These are phyloP conservation scores for Arachnomyces sp. DNA, from an alignment of 2,329 filamentous ascomycete genomes.

Conservation along the genomic window DNA sequence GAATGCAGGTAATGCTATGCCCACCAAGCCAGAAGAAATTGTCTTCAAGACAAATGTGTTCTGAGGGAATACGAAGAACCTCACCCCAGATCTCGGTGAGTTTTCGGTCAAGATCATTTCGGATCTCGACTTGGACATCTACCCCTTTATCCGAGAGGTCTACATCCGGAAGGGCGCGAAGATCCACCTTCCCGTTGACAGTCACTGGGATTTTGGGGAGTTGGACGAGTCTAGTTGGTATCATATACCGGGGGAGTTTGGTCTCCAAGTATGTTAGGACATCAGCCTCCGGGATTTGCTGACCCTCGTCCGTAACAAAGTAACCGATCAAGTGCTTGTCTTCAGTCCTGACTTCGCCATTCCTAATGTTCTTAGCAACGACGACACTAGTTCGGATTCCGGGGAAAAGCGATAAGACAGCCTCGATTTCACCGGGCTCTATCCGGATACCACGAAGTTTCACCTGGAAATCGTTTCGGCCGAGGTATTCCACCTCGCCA, in stretches of 20 bases:
- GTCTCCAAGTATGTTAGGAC: not conserved
- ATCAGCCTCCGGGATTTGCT: not conserved
- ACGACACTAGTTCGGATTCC: not conserved
- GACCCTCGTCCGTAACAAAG: not conserved
- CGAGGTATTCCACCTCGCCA: slow-evolving; percentile 27
- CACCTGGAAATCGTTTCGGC: slow-evolving; percentile 45
- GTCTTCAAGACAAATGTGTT: not conserved
- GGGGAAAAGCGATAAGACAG: not conserved
- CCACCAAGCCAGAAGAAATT: slow-evolving; percentile 1
- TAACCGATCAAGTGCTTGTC: not conserved
- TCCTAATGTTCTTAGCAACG: not conserved
- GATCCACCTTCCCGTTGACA: slow-evolving; percentile 7
- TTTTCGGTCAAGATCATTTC: not conserved
- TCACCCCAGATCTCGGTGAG: not conserved
- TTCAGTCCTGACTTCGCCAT: not conserved
- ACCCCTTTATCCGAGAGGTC: not conserved
- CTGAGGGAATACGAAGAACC: not conserved
- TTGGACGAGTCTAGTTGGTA: slow-evolving; percentile 5
- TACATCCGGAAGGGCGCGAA: slow-evolving; percentile 1
- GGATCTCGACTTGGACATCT: not conserved
- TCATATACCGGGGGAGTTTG: slow-evolving; percentile 11
- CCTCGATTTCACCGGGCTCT: slow-evolving; percentile 38
- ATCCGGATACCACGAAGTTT: slow-evolving; percentile 21
- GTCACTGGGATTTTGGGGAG: slow-evolving; percentile 7
- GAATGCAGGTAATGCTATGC: slow-evolving; percentile 2